Base-by-base conservation (phyloP, 2,329 filamentous ascomycete species). In the Fonsecaea erecta region DNA sequence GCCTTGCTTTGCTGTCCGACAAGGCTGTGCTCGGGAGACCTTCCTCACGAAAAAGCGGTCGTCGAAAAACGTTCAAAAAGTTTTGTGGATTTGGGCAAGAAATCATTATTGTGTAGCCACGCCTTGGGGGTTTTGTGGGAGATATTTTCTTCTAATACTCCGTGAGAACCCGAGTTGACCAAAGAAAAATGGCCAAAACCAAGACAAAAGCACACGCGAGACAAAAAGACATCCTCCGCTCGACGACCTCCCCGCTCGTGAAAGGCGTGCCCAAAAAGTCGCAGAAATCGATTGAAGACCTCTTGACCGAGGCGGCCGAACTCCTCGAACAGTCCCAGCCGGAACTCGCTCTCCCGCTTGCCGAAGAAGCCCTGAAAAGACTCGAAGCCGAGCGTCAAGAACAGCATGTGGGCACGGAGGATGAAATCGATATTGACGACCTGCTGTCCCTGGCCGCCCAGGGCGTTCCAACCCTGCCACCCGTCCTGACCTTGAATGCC, bases 401-500 rank as follows among this genome's bases (percentile, higher is more conserved):
- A 35, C 77, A 61, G 63, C 71, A 37, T 63, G 68, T 12, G 28
- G 8, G 8, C 40, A 43, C 51, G 18, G 52, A 64, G 43, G 21
- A 53, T 48, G 46, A 67, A 28, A 59, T 24, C 51, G 69, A 70
- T 21, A 66, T 65, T n/a, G 70, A 71, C 37, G 53, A 62, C 6
- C 63, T 72, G 8, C 62, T 72, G 26, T 63, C 65, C 60, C 52
- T 67, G n/a, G 69, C 70, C 7, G 69, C 70, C 11, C 62, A 68
- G 54, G 70, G 66, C 16, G 64, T 70, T 59, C 60, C 69, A 18
- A 72, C 70, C 2, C 66, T 72, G n/a, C 70, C 70, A 2, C 46
- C 88, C 11, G 90, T 90, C 0, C 80, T 93, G 56, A 91, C 90
- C 71, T 80, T 96, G 35, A 84, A 95, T 24, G 93, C 90, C 61